These are phyloP conservation scores for Eucalyptus virginea DNA, from an alignment of 345 rosid genomes.

Conservation along the genomic window DNA sequence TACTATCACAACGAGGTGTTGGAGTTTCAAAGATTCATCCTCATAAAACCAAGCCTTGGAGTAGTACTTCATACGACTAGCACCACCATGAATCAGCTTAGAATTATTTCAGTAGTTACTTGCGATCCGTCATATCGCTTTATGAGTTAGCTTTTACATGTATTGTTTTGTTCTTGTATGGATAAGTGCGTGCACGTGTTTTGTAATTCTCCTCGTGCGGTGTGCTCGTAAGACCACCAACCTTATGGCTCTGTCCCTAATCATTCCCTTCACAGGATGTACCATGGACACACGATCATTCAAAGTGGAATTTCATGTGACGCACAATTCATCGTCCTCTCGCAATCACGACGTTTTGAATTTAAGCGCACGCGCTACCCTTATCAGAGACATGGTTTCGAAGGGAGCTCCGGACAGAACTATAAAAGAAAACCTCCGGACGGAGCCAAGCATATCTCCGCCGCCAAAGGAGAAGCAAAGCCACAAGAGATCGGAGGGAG, in stretches of 20 bases:
- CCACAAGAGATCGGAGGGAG: not conserved
- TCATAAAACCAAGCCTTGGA: not conserved
- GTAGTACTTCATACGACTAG: not conserved
- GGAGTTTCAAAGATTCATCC: not conserved
- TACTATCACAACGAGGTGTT: not conserved
- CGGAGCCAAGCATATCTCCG: not conserved
- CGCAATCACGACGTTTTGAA: not conserved
- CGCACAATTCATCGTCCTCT: not conserved
- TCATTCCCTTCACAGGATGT: not conserved
- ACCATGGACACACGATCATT: not conserved
- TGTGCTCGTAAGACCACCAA: not conserved
- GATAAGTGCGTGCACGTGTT: not conserved
- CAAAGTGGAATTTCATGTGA: not conserved
- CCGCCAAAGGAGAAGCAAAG: not conserved
- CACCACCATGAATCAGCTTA: not conserved
- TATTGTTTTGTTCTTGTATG: not conserved
- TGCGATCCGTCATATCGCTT: not conserved
- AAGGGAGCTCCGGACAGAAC: not conserved
- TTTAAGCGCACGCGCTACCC: not conserved
- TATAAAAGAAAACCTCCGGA: not conserved
- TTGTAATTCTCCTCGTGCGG: not conserved
- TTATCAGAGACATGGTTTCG: not conserved
- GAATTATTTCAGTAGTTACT: not conserved
- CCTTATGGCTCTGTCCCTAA: not conserved
- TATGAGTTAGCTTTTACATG: too few relatives aligned